Conservation (phyloP, 108 stramenopile genomes). For the Parietichytrium sp. region DNA sequence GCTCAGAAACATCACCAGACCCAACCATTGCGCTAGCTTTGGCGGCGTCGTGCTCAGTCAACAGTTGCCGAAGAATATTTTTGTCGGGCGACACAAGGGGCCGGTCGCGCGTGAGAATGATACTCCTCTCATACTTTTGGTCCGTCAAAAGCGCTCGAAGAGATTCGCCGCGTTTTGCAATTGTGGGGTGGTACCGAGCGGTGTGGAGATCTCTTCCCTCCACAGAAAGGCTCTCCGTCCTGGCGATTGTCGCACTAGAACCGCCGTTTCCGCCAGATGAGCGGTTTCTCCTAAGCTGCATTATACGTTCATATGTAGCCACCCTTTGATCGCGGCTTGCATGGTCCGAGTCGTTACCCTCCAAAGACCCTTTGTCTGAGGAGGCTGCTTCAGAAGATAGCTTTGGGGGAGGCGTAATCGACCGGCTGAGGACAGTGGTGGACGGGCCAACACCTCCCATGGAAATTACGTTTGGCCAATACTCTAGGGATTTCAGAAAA, state of each 20-base stretch:
- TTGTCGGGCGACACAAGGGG: conserved; percentile 4
- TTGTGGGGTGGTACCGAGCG: conserved; percentile 19
- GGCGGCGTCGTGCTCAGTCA: conserved; percentile 30
- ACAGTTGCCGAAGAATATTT: neutral
- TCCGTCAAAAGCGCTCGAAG: conserved; percentile 23
- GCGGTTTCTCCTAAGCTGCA: too few species aligned
- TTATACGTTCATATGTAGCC: too few species aligned
- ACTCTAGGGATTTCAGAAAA: neutral
- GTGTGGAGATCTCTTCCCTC: neutral
- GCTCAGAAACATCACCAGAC: neutral
- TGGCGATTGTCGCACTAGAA: too few species aligned
- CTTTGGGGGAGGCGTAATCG: conserved; percentile 3
- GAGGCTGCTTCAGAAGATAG: neutral
- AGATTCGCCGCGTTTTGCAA: conserved; percentile 25
- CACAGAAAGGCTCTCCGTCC: conserved; percentile 6
- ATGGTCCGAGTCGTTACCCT: too few species aligned
- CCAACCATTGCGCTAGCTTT: neutral
- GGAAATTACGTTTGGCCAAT: conserved; percentile 34
- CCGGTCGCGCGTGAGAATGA: conserved; percentile 21
- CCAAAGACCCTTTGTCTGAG: too few species aligned
- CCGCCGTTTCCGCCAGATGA: too few species aligned
- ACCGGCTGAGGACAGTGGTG: neutral
- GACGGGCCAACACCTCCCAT: conserved; percentile 5
- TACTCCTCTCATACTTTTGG: conserved; percentile 15
- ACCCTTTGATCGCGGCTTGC: too few species aligned